Evolutionary conservation across 2,329 filamentous ascomycete genomes (phyloP).

Genomic region (Acephala macrosclerotiorum): DNA sequence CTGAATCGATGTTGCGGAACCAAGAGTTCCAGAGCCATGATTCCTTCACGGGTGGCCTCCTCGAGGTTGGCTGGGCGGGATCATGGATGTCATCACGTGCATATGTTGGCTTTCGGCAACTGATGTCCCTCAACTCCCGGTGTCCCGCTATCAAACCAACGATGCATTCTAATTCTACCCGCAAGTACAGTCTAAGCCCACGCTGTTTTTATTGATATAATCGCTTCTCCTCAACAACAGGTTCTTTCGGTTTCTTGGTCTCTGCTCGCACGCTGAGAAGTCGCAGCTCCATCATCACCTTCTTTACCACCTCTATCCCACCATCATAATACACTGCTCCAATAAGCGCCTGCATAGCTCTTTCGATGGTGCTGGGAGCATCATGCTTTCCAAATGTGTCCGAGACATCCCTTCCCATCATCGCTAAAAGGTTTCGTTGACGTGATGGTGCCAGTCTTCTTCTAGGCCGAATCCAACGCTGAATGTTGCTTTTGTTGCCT

Average conservation of each 20-base stretch:
- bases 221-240: background rate
- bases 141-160: background rate
- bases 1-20: background rate
- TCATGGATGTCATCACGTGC: background rate
- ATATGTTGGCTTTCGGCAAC: conserved; percentile 1
- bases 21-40: background rate
- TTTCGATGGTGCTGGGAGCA: conserved; percentile 22
- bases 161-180: background rate
- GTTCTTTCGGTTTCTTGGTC: background rate
- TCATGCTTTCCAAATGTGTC: conserved; percentile 22
- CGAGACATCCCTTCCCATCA: conserved; percentile 28
- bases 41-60: background rate
- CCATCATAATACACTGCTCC: conserved; percentile 39
- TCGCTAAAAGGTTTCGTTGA: conserved; percentile 18
- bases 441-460: conserved; percentile 17
- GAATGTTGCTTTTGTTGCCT: conserved; percentile 23
- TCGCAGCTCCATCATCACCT: background rate
- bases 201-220: background rate
- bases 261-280: background rate
- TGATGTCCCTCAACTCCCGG: background rate
- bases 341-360: conserved; percentile 35
- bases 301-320: conserved; percentile 21
- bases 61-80: background rate
- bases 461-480: conserved; percentile 26
- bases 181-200: background rate